Evolutionary conservation across 2,329 filamentous ascomycete species (phyloP).

Genomic region (Shiraia sp.): DNA sequence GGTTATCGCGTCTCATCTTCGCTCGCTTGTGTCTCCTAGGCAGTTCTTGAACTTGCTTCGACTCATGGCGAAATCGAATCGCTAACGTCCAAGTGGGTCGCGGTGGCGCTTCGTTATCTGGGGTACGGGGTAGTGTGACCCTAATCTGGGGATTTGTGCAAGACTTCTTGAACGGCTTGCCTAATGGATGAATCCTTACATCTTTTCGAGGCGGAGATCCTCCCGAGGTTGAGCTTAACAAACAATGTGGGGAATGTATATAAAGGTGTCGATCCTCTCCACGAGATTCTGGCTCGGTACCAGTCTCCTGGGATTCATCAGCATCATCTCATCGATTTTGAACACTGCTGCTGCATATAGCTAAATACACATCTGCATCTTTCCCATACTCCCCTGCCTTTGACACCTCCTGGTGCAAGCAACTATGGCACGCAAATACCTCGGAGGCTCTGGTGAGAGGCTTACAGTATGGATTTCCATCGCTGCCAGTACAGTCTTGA

Average conservation of each 20-base stretch:
- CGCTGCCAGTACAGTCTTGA: constrained; percentile 54
- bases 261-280: constrained; percentile 8
- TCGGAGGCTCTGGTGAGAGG: constrained; percentile 55
- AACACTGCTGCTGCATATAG: neutral
- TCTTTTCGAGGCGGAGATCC: neutral
- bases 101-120: constrained; percentile 9
- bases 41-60: constrained; percentile 10
- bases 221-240: constrained; percentile 8
- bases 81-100: neutral
- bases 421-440: constrained; percentile 52
- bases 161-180: constrained; percentile 2
- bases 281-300: constrained; percentile 5
- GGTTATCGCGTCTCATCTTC: neutral
- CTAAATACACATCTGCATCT: neutral
- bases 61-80: constrained; percentile 3
- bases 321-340: neutral
- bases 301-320: constrained; percentile 1
- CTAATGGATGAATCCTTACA: neutral
- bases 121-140: constrained; percentile 8
- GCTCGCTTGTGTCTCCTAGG: constrained; percentile 1
- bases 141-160: constrained; percentile 5
- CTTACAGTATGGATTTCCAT: constrained; percentile 59
- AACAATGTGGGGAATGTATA: constrained; percentile 6
- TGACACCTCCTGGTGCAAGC: neutral
- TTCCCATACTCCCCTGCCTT: neutral